phyloP scores from a whole-genome alignment of 352 stramenopile genomes.

The Globisporangium cystogenes region DNA sequence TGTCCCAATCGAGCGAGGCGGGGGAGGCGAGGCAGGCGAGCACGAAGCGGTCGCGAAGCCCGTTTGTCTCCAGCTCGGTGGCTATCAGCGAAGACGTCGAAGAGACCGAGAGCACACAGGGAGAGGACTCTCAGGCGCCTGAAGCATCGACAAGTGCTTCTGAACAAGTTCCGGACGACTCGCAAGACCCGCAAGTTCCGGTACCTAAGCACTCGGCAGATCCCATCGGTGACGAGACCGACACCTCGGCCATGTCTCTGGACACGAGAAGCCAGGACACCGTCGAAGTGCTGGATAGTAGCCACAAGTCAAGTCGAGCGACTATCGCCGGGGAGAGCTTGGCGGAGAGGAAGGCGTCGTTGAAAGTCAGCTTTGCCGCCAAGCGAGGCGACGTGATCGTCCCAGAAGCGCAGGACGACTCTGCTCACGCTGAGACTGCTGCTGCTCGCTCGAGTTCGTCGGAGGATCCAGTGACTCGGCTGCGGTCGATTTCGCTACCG shows the following conservation, averaged over 20 bases:
- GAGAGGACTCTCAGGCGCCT: neutral
- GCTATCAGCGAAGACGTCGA: neutral
- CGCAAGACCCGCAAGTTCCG: too few relatives aligned
- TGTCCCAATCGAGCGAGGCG: neutral
- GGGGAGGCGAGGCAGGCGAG: neutral
- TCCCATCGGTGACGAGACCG: constrained; percentile 2
- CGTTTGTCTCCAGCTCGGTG: neutral
- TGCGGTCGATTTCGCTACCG: constrained; percentile 8
- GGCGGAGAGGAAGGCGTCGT: constrained; percentile 9
- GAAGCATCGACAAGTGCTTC: neutral
- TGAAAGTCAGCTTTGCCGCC: constrained; percentile 11
- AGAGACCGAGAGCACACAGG: constrained; percentile 3
- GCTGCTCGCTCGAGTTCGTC: neutral
- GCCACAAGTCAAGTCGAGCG: neutral
- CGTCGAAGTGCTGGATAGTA: neutral
- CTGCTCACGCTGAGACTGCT: too few relatives aligned
- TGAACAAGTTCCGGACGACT: too few relatives aligned
- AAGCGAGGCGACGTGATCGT: constrained; percentile 4
- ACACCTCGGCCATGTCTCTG: constrained; percentile 4
- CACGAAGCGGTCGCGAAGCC: neutral
- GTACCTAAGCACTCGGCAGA: neutral
- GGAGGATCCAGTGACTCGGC: constrained; percentile 5
- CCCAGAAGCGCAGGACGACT: too few relatives aligned
- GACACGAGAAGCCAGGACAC: neutral
- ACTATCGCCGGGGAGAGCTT: neutral